phyloP scores from a whole-genome alignment of 2,329 filamentous ascomycete species.

The Colletotrichum siamense region DNA sequence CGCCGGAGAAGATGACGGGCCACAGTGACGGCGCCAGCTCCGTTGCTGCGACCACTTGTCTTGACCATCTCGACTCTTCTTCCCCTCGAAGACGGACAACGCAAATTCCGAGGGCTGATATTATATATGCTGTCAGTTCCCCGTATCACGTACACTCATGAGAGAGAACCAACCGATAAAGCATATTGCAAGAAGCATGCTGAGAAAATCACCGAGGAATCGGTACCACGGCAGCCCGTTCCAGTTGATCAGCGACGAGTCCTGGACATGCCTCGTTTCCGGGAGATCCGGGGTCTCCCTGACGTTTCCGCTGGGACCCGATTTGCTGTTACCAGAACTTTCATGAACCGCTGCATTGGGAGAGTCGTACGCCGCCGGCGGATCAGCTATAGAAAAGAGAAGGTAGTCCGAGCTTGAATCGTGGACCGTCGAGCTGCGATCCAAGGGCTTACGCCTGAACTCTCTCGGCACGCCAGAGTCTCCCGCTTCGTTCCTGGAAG shows the following conservation, averaged over 20 bases:
- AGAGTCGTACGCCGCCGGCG: not conserved
- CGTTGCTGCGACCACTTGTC: not conserved
- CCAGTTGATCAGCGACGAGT: not conserved
- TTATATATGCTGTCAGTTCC: not conserved
- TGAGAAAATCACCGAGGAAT: not conserved
- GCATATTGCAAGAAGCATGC: not conserved
- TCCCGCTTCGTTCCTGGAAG: not conserved
- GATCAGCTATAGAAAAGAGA: not conserved
- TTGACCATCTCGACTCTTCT: not conserved
- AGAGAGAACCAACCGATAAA: not conserved
- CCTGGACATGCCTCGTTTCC: not conserved
- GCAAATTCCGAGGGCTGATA: not conserved
- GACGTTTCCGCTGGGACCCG: not conserved
- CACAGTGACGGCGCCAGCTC: not conserved
- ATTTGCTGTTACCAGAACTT: not conserved
- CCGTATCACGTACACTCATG: not conserved
- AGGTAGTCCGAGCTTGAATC: not conserved
- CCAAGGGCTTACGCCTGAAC: not conserved
- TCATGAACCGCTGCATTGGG: not conserved
- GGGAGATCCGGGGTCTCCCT: not conserved
- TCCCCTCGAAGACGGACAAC: not conserved
- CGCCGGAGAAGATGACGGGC: not conserved
- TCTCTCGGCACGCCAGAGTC: not conserved
- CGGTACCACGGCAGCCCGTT: not conserved
- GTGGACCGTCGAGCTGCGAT: not conserved